Evolutionary conservation across 768 basidiomycete genomes (phyloP).

Genomic region (Lanmaoa rubissima): DNA sequence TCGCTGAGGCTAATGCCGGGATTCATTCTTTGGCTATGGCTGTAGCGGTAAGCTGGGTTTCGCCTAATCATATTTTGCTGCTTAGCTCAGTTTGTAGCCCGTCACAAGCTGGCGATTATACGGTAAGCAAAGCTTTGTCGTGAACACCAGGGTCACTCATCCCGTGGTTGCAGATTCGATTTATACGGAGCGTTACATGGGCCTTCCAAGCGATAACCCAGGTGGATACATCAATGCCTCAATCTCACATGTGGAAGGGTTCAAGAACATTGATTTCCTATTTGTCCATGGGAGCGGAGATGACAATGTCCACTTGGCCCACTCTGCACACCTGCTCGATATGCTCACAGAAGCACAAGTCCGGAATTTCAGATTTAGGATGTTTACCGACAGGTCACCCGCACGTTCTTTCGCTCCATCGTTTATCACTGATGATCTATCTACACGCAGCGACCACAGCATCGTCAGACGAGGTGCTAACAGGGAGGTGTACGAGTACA

Average conservation of each 20-base stretch:
- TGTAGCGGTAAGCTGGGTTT: slow-evolving; percentile 63
- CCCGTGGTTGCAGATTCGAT: slow-evolving; percentile 66
- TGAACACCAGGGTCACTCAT: neutral
- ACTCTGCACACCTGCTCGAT: slow-evolving; percentile 88
- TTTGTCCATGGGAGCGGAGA: slow-evolving; percentile 94
- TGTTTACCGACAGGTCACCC: slow-evolving; percentile 93
- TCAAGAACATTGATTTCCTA: slow-evolving; percentile 74
- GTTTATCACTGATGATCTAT: slow-evolving; percentile 8
- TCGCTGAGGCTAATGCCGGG: slow-evolving; percentile 85
- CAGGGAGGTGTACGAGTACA: slow-evolving; percentile 82
- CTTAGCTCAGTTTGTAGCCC: slow-evolving; percentile 46
- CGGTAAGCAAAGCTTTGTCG: slow-evolving; percentile 41
- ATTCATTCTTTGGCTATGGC: slow-evolving; percentile 91
- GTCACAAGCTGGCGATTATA: slow-evolving; percentile 87
- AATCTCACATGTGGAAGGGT: slow-evolving; percentile 85
- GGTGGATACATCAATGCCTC: slow-evolving; percentile 90
- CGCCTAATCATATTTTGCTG: neutral
- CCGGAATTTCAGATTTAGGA: slow-evolving; percentile 78
- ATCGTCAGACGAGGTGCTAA: slow-evolving; percentile 75
- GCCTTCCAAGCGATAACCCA: slow-evolving; percentile 71
- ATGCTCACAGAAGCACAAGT: slow-evolving; percentile 83
- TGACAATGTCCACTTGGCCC: slow-evolving; percentile 95
- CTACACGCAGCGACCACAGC: slow-evolving; percentile 64
- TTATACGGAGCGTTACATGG: slow-evolving; percentile 98
- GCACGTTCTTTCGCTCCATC: neutral